Evolutionary conservation across 257 asterid genomes (phyloP).

Genomic region (Solanum medicagineum): DNA sequence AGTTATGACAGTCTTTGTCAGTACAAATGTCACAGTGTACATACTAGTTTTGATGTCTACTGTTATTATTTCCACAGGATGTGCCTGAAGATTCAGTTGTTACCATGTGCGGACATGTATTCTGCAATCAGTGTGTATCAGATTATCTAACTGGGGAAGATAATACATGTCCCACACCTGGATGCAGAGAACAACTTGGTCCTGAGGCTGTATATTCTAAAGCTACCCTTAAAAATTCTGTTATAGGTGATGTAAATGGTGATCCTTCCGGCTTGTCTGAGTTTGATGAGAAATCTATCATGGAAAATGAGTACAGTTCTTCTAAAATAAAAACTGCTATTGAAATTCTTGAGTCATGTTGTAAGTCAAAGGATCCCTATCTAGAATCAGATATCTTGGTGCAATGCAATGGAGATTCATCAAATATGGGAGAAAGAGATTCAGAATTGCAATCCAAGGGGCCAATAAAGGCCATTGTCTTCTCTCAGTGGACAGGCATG

Average conservation of each 20-base stretch:
- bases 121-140: constrained; percentile 85
- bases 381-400: constrained; percentile 19
- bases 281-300: constrained; percentile 32
- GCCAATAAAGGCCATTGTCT: constrained; percentile 78
- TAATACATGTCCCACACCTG: constrained; percentile 68
- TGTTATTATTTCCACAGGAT: constrained; percentile 38
- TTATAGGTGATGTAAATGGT: constrained; percentile 33
- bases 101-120: constrained; percentile 89
- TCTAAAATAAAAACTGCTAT: constrained; percentile 72
- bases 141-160: constrained; percentile 83
- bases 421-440: constrained; percentile 18
- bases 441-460: constrained; percentile 21
- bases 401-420: constrained; percentile 20
- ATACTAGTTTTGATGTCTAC: neutral
- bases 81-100: constrained; percentile 97
- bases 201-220: constrained; percentile 68
- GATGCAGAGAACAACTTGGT: constrained; percentile 81
- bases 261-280: constrained; percentile 27
- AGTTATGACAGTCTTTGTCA: neutral
- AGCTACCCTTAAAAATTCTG: constrained; percentile 49
- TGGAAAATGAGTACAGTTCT: constrained; percentile 44
- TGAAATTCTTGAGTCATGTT: constrained; percentile 45
- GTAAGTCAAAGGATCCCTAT: constrained; percentile 22
- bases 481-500: constrained; percentile 99
- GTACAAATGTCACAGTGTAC: neutral